Percentiles rank a stretch among this genome's conserved stretches.
phyloP scores from a whole-genome alignment of 2,329 filamentous ascomycete species.

The Stromatinia cepivora region DNA sequence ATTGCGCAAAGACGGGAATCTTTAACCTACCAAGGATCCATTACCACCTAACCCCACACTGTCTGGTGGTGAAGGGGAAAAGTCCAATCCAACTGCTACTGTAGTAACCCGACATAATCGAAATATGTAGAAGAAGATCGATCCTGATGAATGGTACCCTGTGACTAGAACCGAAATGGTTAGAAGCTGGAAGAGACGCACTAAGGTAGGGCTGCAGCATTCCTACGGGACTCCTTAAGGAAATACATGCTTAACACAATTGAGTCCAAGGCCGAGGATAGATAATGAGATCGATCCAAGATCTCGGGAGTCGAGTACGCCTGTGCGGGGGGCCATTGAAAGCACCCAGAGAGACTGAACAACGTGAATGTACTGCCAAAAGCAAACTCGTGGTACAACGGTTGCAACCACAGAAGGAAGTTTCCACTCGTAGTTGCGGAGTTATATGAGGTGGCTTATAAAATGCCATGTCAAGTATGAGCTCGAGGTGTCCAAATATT shows the following conservation, averaged over 20 bases:
- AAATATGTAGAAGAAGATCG: background rate
- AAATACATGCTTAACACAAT: background rate
- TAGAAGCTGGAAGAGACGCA: background rate
- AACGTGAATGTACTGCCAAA: background rate
- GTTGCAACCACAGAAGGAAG: background rate
- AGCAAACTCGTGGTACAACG: background rate
- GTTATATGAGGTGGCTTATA: background rate
- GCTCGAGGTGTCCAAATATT: background rate
- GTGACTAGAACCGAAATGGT: slow-evolving; percentile 9
- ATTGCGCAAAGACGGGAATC: background rate
- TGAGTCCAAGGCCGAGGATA: background rate
- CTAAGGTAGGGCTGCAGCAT: slow-evolving; percentile 4
- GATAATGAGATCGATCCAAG: background rate
- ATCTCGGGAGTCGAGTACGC: slow-evolving; percentile 12
- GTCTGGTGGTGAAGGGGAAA: background rate
- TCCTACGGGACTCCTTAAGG: background rate
- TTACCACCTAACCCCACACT: background rate
- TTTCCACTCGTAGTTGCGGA: background rate
- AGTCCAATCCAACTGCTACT: background rate
- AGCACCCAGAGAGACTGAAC: background rate
- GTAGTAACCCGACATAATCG: background rate
- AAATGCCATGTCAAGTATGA: background rate
- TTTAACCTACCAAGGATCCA: background rate
- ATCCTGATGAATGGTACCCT: background rate
- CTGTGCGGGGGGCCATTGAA: background rate